Evolutionary conservation across 805 yeast genomes (phyloP).

Genomic region (Metschnikowia matae): DNA sequence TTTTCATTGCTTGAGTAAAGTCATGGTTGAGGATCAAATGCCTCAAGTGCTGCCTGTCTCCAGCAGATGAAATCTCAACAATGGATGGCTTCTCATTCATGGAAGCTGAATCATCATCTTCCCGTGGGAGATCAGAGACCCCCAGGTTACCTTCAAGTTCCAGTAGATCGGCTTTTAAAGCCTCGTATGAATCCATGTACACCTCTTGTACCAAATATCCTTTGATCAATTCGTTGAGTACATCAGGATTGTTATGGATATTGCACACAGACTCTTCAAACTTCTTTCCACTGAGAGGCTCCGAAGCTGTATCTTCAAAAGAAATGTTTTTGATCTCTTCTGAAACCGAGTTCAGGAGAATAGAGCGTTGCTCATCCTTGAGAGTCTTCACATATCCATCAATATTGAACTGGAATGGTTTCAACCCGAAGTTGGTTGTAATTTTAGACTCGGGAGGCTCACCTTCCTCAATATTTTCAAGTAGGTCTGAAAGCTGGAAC

Average conservation of each 20-base stretch:
- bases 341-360: slow-evolving; percentile 4
- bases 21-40: slow-evolving; percentile 4
- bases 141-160: slow-evolving; percentile 18
- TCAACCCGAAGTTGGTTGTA: slow-evolving; percentile 52
- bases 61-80: slow-evolving; percentile 4
- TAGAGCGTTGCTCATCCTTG: slow-evolving; percentile 25
- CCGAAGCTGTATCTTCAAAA: neutral
- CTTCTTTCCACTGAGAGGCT: neutral
- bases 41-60: slow-evolving; percentile 6
- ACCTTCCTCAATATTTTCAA: slow-evolving; percentile 1
- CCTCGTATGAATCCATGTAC: slow-evolving; percentile 30
- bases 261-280: slow-evolving; percentile 23
- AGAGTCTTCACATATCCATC: slow-evolving; percentile 46
- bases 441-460: slow-evolving; percentile 24
- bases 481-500: slow-evolving; percentile 13
- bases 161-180: slow-evolving; percentile 30
- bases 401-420: slow-evolving; percentile 60
- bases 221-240: slow-evolving; percentile 31
- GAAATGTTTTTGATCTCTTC: slow-evolving; percentile 5
- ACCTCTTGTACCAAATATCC: slow-evolving; percentile 41
- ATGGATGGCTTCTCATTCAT: neutral
- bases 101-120: neutral
- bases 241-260: slow-evolving; percentile 24
- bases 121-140: neutral
- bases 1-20: slow-evolving; percentile 7